Evolutionary conservation across 2,329 filamentous ascomycete species (phyloP).

Genomic region (Daldinia sp.): DNA sequence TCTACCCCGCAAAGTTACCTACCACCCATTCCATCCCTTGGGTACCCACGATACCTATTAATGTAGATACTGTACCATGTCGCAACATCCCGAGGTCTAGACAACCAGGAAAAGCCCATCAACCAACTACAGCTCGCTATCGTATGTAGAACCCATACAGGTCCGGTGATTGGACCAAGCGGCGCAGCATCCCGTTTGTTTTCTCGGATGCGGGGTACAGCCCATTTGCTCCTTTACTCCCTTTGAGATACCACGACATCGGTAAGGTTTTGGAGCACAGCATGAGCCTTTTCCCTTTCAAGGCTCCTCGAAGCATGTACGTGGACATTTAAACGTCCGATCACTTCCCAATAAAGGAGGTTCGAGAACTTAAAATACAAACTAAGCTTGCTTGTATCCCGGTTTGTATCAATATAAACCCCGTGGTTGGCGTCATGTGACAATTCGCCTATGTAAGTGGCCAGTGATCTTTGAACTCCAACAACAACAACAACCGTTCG

Average conservation of each 20-base stretch:
- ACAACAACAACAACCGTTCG: neutral
- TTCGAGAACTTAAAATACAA: constrained; percentile 20
- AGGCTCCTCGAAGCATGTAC: constrained; percentile 2
- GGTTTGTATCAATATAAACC: constrained; percentile 9
- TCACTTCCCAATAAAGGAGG: constrained; percentile 31
- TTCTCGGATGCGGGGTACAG: constrained; percentile 41
- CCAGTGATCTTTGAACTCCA: constrained; percentile 7
- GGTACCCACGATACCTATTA: too few species aligned
- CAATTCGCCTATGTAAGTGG: constrained; percentile 9
- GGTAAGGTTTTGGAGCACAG: constrained; percentile 28
- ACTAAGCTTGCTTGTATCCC: neutral
- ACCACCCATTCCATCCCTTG: constrained; percentile 18
- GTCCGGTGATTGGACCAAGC: constrained; percentile 32
- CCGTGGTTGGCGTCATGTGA: constrained; percentile 19
- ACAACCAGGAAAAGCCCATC: constrained; percentile 10
- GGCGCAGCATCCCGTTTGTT: constrained; percentile 31
- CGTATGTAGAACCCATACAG: constrained; percentile 16
- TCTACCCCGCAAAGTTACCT: constrained; percentile 38
- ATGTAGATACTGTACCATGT: constrained; percentile 13
- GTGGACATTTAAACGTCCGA: constrained; percentile 15
- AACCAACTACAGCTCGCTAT: constrained; percentile 29
- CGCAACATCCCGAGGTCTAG: constrained; percentile 25
- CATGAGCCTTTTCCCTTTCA: constrained; percentile 18
- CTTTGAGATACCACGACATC: constrained; percentile 23
- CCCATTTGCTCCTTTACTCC: constrained; percentile 12